Base-by-base conservation (phyloP, 192 early-diverging fungal species). In the Diversispora eburnea region DNA sequence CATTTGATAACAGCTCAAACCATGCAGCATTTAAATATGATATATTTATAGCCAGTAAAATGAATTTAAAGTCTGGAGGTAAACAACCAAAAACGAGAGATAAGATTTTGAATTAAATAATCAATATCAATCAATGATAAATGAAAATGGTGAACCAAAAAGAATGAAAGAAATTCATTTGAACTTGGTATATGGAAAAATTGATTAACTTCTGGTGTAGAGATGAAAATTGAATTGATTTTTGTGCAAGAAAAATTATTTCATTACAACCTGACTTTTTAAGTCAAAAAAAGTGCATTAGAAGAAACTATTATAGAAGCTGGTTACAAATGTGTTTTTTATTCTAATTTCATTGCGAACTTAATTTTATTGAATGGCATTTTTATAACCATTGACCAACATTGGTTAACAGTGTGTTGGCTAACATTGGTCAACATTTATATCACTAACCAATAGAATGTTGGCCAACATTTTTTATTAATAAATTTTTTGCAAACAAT, bases 361-460 rank as follows among this genome's bases (percentile, higher is more conserved):
- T 77, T 13, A 77, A 77, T 47, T 77, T 62, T 60, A 77, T 77
- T 67, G 57, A 77, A 59, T 61, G 60, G 45, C 74, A 70, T 41
- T n/a, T n/a, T n/a, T n/a, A n/a, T n/a, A n/a, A n/a, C n/a, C n/a
- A n/a, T n/a, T n/a, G n/a, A n/a, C n/a, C n/a, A n/a, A n/a, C n/a
- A n/a, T n/a, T n/a, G n/a, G n/a, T n/a, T n/a, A n/a, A n/a, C n/a
- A n/a, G n/a, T n/a, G n/a, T n/a, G n/a, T n/a, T n/a, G n/a, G n/a
- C n/a, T n/a, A n/a, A n/a, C n/a, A n/a, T n/a, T n/a, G n/a, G n/a
- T n/a, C n/a, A n/a, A n/a, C n/a, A n/a, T n/a, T n/a, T n/a, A n/a
- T n/a, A n/a, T n/a, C n/a, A n/a, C n/a, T n/a, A n/a, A n/a, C n/a
- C n/a, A n/a, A n/a, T n/a, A n/a, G n/a, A n/a, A n/a, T n/a, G n/a